Percentiles rank a stretch among this genome's conserved stretches.
Evolutionary conservation across 2,329 filamentous ascomycete genomes (phyloP).

Genomic region (Fusarium torreyae): DNA sequence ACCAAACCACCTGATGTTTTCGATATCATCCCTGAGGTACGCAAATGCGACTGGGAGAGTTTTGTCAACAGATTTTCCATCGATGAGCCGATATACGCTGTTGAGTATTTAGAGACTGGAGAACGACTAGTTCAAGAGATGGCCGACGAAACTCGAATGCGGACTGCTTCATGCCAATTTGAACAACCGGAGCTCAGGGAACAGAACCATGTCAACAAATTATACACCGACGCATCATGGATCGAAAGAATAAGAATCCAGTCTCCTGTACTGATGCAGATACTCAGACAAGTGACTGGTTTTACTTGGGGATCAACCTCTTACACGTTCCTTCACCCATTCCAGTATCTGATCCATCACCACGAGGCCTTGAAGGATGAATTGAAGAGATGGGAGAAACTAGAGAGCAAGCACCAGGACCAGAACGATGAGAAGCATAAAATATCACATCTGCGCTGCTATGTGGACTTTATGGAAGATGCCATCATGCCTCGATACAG

Average conservation of each 20-base stretch:
- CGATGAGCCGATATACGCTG: background rate
- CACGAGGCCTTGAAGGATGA: background rate
- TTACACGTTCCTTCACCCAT: constrained; percentile 10
- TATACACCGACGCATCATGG: background rate
- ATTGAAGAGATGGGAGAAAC: background rate
- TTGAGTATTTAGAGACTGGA: background rate
- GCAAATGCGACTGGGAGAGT: background rate
- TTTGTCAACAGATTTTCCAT: background rate
- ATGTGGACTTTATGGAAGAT: background rate
- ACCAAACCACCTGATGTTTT: background rate
- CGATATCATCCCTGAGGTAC: background rate
- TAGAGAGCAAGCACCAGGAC: background rate
- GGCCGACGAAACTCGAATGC: background rate
- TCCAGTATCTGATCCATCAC: constrained; percentile 10
- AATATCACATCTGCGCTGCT: background rate
- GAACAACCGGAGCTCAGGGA: background rate
- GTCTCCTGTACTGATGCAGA: background rate
- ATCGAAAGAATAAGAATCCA: background rate
- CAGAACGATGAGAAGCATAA: background rate
- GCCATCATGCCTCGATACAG: background rate
- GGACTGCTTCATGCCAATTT: background rate
- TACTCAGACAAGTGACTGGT: background rate
- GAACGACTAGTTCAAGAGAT: background rate
- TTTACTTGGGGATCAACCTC: constrained; percentile 1
- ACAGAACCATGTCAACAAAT: background rate